These are phyloP conservation scores for Pseudocercospora pini-densiflorae DNA, from an alignment of 2,329 filamentous ascomycete genomes.

Conservation along the genomic window DNA sequence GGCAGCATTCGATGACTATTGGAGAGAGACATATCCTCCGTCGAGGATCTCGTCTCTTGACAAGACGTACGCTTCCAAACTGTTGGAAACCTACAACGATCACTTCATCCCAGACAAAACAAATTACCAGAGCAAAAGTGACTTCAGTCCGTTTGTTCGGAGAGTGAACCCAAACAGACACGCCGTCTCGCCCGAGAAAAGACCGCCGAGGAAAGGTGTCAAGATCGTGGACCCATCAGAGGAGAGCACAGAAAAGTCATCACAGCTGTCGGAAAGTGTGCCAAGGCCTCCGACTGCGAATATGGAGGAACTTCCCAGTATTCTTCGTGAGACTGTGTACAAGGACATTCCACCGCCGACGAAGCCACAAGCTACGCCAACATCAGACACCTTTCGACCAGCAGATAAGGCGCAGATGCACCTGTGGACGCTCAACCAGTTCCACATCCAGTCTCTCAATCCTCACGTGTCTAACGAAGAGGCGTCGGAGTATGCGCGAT, in stretches of 20 bases:
- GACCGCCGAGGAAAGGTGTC: conserved; percentile 68
- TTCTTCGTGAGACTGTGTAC: conserved; percentile 20
- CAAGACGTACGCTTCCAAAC: conserved; percentile 87
- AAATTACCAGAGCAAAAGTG: conserved; percentile 70
- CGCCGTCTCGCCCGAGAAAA: conserved; percentile 63
- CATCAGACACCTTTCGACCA: conserved; percentile 47
- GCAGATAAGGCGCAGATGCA: conserved; percentile 80
- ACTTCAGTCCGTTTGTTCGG: conserved; percentile 86
- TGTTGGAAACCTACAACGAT: conserved; percentile 78
- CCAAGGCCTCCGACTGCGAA: conserved; percentile 19
- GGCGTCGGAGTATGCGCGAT: conserved; percentile 83
- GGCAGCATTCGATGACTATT: conserved; percentile 85
- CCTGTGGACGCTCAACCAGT: conserved; percentile 86
- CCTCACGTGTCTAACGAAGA: conserved; percentile 79
- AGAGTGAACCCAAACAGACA: conserved; percentile 53
- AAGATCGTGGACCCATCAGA: conserved; percentile 67
- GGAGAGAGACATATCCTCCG: conserved; percentile 95
- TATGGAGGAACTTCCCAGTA: conserved; percentile 17
- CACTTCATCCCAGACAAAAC: conserved; percentile 79
- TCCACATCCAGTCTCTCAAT: conserved; percentile 83
- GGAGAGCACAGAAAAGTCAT: conserved; percentile 19
- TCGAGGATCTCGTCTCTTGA: conserved; percentile 83
- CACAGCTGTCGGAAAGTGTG: conserved; percentile 9
- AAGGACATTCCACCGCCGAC: neutral
- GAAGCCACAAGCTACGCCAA: conserved; percentile 12